Evolutionary conservation across 2,329 filamentous ascomycete species (phyloP), one percentile per base, ranked within the genome.

Genomic region (Colletotrichum acutatum): DNA sequence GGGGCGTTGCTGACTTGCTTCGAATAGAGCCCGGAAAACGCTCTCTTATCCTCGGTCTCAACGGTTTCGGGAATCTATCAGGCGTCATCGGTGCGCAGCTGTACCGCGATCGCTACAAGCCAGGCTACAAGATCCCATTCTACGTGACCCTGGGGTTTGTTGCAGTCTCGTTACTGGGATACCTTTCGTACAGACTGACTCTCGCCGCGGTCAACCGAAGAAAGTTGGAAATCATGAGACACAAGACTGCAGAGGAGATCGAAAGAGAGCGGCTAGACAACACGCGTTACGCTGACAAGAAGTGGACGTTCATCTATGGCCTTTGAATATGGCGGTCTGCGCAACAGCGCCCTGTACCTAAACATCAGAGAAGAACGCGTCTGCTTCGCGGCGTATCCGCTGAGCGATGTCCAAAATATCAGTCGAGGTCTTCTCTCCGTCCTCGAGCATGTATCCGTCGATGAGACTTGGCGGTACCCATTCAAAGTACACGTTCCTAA

Each of bases 401-500:
- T 76, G 72, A 0, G 87, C 87, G 66, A 82, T 81, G 32, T 77
- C 72, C 5, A 74, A 76, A 26, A 90, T 85, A n/a, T 84, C 82
- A 24, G 81, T 74, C 8, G 78, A 73, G 2, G 76, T 80, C 80
- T 81, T 84, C 32, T 85, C 76, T 0, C 89, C 90, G 5, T 86
- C 80, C 66, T 92, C 89, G 3, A 87, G 89, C 37, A 90, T 79
- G 76, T 90, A 91, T 0, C 80, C 79, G 76, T 91, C 85, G 6
- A 92, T 82, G 54, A 90, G 77, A 9, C 77, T 70, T 0, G 85
- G 78, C 1, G 87, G 84, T 54, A 91, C 83, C 90, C 89, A 91
- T 80, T 92, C 90, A 61, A 91, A 91, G 72, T 89, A 90, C n/a
- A 87, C 77, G 76, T 89, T 89, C 53, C 79, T 83, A 62, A 88